A percentile compares a stretch with the other conserved stretches of the same genome.
phyloP scores from a whole-genome alignment of 768 basidiomycete species.

The Antrodiella citrinella region DNA sequence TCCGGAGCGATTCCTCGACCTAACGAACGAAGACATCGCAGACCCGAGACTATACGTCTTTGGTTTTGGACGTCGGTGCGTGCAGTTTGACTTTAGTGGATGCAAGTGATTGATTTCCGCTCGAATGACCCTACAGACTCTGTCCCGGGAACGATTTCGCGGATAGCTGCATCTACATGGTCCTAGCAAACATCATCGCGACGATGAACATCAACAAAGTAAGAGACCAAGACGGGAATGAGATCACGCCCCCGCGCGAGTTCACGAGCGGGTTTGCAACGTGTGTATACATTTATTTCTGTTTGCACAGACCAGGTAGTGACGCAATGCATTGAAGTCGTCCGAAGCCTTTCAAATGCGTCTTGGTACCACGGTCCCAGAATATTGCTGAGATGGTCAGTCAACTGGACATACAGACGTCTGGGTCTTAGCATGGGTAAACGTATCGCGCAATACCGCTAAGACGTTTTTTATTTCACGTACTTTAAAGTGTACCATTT shows the following conservation, averaged over 20 bases:
- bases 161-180: conserved; percentile 35
- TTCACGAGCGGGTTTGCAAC: not conserved
- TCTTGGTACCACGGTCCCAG: not conserved
- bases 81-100: not conserved
- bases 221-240: conserved; percentile 28
- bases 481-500: no score
- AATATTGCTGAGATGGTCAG: no score
- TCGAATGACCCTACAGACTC: no score
- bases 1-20: conserved; percentile 18
- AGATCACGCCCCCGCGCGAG: not conserved
- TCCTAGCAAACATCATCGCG: conserved; percentile 34
- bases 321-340: no score
- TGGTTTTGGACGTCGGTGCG: conserved; percentile 39
- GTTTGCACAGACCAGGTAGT: no score
- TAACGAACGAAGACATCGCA: not conserved
- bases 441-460: no score
- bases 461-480: no score
- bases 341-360: not conserved
- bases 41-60: conserved; percentile 33
- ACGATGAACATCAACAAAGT: conserved; percentile 35
- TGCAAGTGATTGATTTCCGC: no score
- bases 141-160: conserved; percentile 49
- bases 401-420: no score
- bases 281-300: no score
- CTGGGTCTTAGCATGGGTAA: no score